These are phyloP conservation scores for Chrysoporthe cubensis DNA, from an alignment of 2,329 filamentous ascomycete species.

Conservation along the genomic window DNA sequence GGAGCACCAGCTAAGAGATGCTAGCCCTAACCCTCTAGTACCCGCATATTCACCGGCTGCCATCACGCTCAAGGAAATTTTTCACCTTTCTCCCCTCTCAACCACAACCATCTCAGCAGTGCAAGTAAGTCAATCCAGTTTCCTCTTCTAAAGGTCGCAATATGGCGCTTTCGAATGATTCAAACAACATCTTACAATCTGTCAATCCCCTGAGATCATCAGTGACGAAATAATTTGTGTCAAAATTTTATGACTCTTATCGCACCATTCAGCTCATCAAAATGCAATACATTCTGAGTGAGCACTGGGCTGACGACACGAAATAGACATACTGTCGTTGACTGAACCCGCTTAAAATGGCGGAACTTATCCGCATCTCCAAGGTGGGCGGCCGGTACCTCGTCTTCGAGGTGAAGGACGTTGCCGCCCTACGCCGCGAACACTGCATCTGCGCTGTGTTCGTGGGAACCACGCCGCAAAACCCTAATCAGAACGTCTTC, in stretches of 20 bases:
- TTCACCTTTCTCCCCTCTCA: slow-evolving; percentile 23
- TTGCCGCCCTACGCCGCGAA: slow-evolving; percentile 75
- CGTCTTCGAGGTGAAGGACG: slow-evolving; percentile 83
- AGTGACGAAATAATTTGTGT: slow-evolving; percentile 41
- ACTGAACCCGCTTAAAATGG: slow-evolving; percentile 16
- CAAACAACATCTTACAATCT: slow-evolving; percentile 53
- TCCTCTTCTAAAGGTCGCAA: neutral
- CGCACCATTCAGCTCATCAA: slow-evolving; percentile 28
- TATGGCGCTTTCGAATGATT: slow-evolving; percentile 47
- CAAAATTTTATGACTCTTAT: slow-evolving; percentile 43
- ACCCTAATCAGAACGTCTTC: slow-evolving; percentile 94
- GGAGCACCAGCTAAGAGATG: neutral
- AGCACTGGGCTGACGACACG: slow-evolving; percentile 18
- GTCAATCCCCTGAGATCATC: slow-evolving; percentile 62
- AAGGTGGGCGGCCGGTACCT: slow-evolving; percentile 80
- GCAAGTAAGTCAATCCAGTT: slow-evolving; percentile 32
- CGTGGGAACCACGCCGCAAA: slow-evolving; percentile 86
- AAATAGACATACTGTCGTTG: slow-evolving; percentile 23
- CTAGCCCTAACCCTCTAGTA: slow-evolving; percentile 8
- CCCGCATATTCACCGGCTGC: neutral
- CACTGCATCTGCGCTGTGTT: slow-evolving; percentile 87
- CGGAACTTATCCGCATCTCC: slow-evolving; percentile 75
- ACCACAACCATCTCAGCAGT: slow-evolving; percentile 27
- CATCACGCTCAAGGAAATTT: slow-evolving; percentile 17
- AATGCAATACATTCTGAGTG: slow-evolving; percentile 21